These are phyloP conservation scores for Pelargonium hybrid DNA, from an alignment of 441 rosid genomes.

Conservation along the genomic window DNA sequence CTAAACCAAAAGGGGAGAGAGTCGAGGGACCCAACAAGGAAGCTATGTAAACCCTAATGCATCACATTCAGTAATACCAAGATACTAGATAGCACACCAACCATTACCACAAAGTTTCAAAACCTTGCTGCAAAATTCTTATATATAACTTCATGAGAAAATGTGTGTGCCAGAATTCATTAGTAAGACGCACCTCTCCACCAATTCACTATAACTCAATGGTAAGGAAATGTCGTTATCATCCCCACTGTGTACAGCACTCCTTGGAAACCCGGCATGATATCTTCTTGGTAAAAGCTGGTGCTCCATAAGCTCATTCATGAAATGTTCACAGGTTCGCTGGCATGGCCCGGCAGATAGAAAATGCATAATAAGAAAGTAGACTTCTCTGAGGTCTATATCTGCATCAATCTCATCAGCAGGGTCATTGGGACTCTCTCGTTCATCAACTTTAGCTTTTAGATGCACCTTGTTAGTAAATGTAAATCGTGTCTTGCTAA, in stretches of 20 bases:
- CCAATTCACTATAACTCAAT: slow-evolving; percentile 52
- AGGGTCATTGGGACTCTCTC: slow-evolving; percentile 28
- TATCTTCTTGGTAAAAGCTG: slow-evolving; percentile 93
- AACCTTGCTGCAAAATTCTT: neutral
- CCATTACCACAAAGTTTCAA: slow-evolving; percentile 13
- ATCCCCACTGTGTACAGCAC: slow-evolving; percentile 45
- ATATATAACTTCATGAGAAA: slow-evolving; percentile 7
- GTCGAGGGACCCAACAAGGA: neutral
- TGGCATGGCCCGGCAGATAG: slow-evolving; percentile 66
- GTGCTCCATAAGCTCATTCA: slow-evolving; percentile 82
- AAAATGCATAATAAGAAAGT: slow-evolving; percentile 72
- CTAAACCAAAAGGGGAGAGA: neutral
- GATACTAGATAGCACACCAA: slow-evolving; percentile 8
- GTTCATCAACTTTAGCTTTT: slow-evolving; percentile 32
- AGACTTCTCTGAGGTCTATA: slow-evolving; percentile 78
- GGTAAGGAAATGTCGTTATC: slow-evolving; percentile 82
- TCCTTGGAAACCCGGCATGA: slow-evolving; percentile 94
- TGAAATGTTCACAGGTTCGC: slow-evolving; percentile 54
- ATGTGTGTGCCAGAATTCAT: neutral
- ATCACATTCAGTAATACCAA: neutral
- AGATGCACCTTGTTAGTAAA: slow-evolving; percentile 34
- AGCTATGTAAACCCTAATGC: neutral
- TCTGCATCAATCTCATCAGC: slow-evolving; percentile 34
- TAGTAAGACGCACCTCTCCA: slow-evolving; percentile 49
- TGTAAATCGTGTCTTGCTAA: slow-evolving; percentile 37